These are phyloP conservation scores for Lithospermum erythrorhizon DNA, from an alignment of 257 asterid species.

Conservation along the genomic window DNA sequence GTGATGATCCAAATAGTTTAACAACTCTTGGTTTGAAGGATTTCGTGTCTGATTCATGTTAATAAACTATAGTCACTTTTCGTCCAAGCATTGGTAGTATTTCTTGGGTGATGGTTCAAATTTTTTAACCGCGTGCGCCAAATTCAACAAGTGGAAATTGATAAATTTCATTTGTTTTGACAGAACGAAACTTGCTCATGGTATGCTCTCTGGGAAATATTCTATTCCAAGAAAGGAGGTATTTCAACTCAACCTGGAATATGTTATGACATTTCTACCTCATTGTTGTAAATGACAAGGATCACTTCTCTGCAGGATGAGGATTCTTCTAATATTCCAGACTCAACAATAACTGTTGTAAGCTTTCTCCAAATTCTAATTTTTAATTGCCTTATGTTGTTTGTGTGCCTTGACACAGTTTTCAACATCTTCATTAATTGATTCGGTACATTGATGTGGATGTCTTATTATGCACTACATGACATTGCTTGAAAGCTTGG, in stretches of 20 bases:
- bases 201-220: constrained; percentile 91
- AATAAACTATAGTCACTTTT: no score
- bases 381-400: constrained; percentile 1
- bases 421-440: no score
- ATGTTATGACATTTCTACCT: constrained; percentile 6
- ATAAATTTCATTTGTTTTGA: not conserved
- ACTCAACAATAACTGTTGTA: constrained; percentile 31
- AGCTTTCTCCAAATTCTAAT: constrained; percentile 12
- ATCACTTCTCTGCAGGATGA: constrained; percentile 24
- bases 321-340: constrained; percentile 25
- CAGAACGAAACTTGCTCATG: constrained; percentile 96
- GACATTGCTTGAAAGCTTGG: no score
- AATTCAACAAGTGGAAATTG: not conserved
- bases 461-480: no score
- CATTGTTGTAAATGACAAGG: not conserved
- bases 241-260: constrained; percentile 6
- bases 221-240: constrained; percentile 69
- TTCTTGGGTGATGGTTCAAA: no score
- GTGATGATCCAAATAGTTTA: no score
- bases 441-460: no score
- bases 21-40: no score
- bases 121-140: no score
- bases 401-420: not conserved
- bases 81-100: no score
- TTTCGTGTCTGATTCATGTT: no score